phyloP scores from a whole-genome alignment of 2,329 filamentous ascomycete genomes.

The Zelopaecilomyces penicillatus region DNA sequence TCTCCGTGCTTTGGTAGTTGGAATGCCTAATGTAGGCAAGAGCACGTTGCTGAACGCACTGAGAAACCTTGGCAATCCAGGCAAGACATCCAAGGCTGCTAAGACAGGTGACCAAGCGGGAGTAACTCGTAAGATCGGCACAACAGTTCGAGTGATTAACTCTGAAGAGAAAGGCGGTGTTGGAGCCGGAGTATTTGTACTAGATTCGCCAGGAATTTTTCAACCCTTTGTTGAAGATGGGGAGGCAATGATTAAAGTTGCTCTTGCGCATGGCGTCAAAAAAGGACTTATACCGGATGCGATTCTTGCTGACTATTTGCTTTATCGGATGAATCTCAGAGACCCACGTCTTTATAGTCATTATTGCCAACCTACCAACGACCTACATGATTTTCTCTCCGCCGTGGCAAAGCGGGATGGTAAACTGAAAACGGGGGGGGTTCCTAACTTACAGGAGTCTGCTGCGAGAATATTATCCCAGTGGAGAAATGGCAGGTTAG shows the following conservation, averaged over 20 bases:
- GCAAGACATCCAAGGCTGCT: slow-evolving; percentile 55
- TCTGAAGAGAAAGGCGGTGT: slow-evolving; percentile 32
- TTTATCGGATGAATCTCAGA: slow-evolving; percentile 70
- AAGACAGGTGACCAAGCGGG: slow-evolving; percentile 81
- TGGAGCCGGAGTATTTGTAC: slow-evolving; percentile 64
- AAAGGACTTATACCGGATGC: slow-evolving; percentile 73
- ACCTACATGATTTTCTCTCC: slow-evolving; percentile 64
- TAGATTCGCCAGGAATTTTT: slow-evolving; percentile 94
- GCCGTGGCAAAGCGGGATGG: slow-evolving; percentile 67
- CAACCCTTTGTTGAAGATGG: slow-evolving; percentile 80
- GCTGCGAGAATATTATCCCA: slow-evolving; percentile 74
- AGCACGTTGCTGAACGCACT: slow-evolving; percentile 87
- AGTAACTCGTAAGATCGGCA: slow-evolving; percentile 77
- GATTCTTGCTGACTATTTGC: slow-evolving; percentile 80
- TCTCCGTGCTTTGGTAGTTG: slow-evolving; percentile 78
- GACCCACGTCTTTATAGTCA: slow-evolving; percentile 53
- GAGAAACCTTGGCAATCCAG: slow-evolving; percentile 53
- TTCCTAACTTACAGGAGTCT: slow-evolving; percentile 60
- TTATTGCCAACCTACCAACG: slow-evolving; percentile 70
- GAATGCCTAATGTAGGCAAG: slow-evolving; percentile 98
- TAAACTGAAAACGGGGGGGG: slow-evolving; percentile 63
- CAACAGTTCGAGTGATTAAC: slow-evolving; percentile 66
- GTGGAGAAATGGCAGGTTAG: slow-evolving; percentile 71
- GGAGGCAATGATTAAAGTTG: slow-evolving; percentile 90
- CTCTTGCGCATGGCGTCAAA: slow-evolving; percentile 83